Evolutionary conservation across 2,329 filamentous ascomycete species (phyloP), one percentile per base, ranked within the genome.

Genomic region (Colletotrichum falcatum): DNA sequence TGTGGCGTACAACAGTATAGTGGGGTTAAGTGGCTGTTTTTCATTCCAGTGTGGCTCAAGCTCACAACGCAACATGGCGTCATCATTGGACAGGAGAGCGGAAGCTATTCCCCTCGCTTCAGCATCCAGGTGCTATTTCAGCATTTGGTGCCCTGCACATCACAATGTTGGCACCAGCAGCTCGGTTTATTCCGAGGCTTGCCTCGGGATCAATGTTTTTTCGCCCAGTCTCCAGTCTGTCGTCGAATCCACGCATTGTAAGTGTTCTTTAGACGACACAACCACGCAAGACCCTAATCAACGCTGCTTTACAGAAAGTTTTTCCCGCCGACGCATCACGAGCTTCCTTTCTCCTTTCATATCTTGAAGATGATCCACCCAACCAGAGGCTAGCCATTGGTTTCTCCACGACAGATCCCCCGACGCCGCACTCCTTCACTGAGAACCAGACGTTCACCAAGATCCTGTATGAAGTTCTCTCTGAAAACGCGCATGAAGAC

Each of bases 401-500:
- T 59, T 88, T 84, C 2, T 87, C 89, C 0, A 87, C 86, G 7
- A 75, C 80, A 20, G 72, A 91, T n/a, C 89, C 89, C 1, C 90
- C 90, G 1, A 90, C 88, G 0, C 88, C 90, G 4, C 80, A 82
- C 48, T 86, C 88, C 28, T 90, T 92, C 75, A 81, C 78, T 28
- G 86, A 88, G 75, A 92, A 92, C 76, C 84, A 80, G 12, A 79
- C 81, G 28, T 92, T 92, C 77, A 76, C 89, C n/a, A 76, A 80
- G 12, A 87, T 91, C 61, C 83, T 92, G 28, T 84, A 89, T 75
- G 81, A 87, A 20, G 88, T 91, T 1, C 81, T 92, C 26, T 77
- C 79, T 2, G 80, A 86, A 64, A 80, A 91, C 72, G 89, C 88
- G 3, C 81, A 85, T 54, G 73, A 85, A n/a, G 90, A 92, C 68